These are phyloP conservation scores for Phytophthora idaei DNA, from an alignment of 352 stramenopile genomes.

Conservation along the genomic window DNA sequence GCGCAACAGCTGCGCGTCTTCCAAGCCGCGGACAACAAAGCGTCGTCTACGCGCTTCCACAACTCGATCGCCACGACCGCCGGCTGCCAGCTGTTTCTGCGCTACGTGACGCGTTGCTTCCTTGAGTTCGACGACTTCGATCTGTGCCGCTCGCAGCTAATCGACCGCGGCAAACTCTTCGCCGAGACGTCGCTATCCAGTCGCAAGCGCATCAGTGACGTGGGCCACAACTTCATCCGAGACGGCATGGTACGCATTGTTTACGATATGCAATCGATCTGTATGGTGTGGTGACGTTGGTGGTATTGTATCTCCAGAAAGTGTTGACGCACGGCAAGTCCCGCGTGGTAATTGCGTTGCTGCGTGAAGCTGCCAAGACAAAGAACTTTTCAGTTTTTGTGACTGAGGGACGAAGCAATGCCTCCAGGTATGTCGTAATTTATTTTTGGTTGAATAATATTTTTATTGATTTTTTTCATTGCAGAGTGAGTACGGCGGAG, in stretches of 20 bases:
- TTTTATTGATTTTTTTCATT: slow-evolving; percentile 13
- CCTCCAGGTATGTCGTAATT: slow-evolving; percentile 72
- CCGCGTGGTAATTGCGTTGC: slow-evolving; percentile 91
- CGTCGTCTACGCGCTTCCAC: slow-evolving; percentile 58
- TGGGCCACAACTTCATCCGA: slow-evolving; percentile 95
- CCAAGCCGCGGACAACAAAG: slow-evolving; percentile 46
- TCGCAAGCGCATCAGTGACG: slow-evolving; percentile 92
- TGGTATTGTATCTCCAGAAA: slow-evolving; percentile 39
- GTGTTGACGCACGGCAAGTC: slow-evolving; percentile 95
- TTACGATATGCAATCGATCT: neutral
- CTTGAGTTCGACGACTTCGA: slow-evolving; percentile 93
- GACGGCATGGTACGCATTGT: slow-evolving; percentile 82
- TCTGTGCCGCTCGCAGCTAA: slow-evolving; percentile 89
- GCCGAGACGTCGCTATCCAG: slow-evolving; percentile 92
- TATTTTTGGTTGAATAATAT: neutral
- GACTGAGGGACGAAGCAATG: slow-evolving; percentile 92
- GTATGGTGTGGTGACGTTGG: neutral
- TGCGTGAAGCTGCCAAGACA: slow-evolving; percentile 90
- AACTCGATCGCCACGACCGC: slow-evolving; percentile 91
- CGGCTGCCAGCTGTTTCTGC: slow-evolving; percentile 94
- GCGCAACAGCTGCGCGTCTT: slow-evolving; percentile 71
- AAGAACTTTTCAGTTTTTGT: slow-evolving; percentile 95
- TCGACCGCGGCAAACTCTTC: slow-evolving; percentile 93
- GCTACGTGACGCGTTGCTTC: slow-evolving; percentile 93
- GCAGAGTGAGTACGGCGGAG: slow-evolving; percentile 70